A percentile compares a stretch with the other conserved stretches of the same genome.
These are phyloP conservation scores for Torulaspora pretoriensis DNA, from an alignment of 1,139 yeast species.

Conservation along the genomic window DNA sequence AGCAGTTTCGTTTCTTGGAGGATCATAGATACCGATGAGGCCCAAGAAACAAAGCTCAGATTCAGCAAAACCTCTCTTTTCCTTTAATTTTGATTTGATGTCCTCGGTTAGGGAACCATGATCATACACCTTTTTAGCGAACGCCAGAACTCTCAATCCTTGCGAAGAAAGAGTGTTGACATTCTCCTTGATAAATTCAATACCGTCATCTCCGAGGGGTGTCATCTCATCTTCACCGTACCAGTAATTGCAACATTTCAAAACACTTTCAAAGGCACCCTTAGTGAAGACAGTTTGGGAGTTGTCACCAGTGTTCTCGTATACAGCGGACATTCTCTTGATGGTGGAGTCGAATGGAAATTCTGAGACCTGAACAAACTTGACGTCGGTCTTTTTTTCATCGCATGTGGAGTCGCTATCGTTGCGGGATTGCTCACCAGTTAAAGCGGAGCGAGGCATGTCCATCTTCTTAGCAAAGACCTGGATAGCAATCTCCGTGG, in stretches of 20 bases:
- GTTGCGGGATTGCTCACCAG: slow-evolving; percentile 53
- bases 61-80: slow-evolving; percentile 49
- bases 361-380: slow-evolving; percentile 48
- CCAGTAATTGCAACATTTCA: slow-evolving; percentile 60
- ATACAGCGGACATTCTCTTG: slow-evolving; percentile 85
- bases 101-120: slow-evolving; percentile 41
- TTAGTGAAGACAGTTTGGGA: slow-evolving; percentile 62
- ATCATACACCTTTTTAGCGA: slow-evolving; percentile 50
- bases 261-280: slow-evolving; percentile 82
- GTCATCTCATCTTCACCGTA: slow-evolving; percentile 52
- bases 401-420: slow-evolving; percentile 44
- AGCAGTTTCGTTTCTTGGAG: slow-evolving; percentile 85
- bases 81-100: slow-evolving; percentile 13
- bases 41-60: slow-evolving; percentile 78
- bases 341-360: slow-evolving; percentile 81
- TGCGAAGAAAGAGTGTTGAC: slow-evolving; percentile 69
- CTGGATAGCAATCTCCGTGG: slow-evolving; percentile 89
- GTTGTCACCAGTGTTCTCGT: slow-evolving; percentile 50
- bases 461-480: slow-evolving; percentile 47
- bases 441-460: slow-evolving; percentile 63
- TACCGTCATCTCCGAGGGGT: slow-evolving; percentile 50
- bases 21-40: slow-evolving; percentile 91
- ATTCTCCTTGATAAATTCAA: slow-evolving; percentile 46
- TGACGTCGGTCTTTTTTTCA: slow-evolving; percentile 24
- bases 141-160: slow-evolving; percentile 83